Evolutionary conservation across 2,329 filamentous ascomycete species (phyloP).

Genomic region (Aspergillus brunneoviolaceus): DNA sequence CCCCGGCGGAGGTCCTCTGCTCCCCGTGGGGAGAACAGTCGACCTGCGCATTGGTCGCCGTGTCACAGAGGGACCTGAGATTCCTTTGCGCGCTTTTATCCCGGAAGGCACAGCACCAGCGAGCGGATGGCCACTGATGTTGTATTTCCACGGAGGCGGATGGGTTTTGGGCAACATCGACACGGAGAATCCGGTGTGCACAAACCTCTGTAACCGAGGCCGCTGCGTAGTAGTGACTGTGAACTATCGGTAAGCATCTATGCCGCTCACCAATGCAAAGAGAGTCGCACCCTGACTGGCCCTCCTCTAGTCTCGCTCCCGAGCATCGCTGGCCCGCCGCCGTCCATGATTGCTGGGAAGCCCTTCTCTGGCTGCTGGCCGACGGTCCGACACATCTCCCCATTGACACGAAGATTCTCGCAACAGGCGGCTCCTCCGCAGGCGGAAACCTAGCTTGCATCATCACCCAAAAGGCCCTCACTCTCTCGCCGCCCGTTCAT

Average conservation of each 20-base stretch:
- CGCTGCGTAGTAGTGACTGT: constrained; percentile 56
- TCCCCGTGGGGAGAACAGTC: constrained; percentile 49
- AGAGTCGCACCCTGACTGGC: not conserved
- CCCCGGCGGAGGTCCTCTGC: constrained; percentile 51
- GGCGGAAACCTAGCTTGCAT: constrained; percentile 55
- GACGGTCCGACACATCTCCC: constrained; percentile 37
- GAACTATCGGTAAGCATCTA: constrained; percentile 52
- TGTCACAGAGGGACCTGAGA: constrained; percentile 49
- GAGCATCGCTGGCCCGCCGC: constrained; percentile 59
- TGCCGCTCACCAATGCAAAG: not conserved
- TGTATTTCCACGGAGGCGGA: constrained; percentile 61
- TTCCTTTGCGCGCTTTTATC: constrained; percentile 54
- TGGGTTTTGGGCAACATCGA: constrained; percentile 60
- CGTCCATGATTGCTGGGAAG: constrained; percentile 58
- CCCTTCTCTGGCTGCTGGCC: constrained; percentile 50
- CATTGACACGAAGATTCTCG: constrained; percentile 47
- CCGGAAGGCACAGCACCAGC: constrained; percentile 47
- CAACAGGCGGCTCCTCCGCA: constrained; percentile 53
- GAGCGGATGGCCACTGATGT: constrained; percentile 55
- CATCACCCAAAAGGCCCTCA: constrained; percentile 53
- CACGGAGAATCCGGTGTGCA: constrained; percentile 58
- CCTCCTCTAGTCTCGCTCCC: constrained; percentile 50
- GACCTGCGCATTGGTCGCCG: constrained; percentile 47
- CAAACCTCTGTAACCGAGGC: constrained; percentile 53
- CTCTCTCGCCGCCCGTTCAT: constrained; percentile 37